phyloP scores from a whole-genome alignment of 179 eudicot species.

The Corrigiola litoralis region DNA sequence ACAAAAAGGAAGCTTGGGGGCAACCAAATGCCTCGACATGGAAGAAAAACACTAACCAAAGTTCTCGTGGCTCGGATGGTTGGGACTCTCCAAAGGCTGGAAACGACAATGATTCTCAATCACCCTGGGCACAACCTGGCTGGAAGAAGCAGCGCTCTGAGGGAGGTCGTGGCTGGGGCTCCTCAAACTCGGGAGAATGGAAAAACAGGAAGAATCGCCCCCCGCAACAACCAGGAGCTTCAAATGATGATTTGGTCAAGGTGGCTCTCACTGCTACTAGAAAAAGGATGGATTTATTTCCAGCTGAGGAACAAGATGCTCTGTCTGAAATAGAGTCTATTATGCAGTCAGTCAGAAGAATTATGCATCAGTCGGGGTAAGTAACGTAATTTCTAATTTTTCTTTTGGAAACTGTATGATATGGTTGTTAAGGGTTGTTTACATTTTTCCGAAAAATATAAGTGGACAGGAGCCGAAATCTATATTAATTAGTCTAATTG shows the following conservation, averaged over 20 bases:
- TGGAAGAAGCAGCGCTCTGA: slow-evolving; percentile 36
- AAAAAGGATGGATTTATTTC: slow-evolving; percentile 61
- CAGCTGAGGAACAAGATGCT: slow-evolving; percentile 75
- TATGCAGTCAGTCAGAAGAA: slow-evolving; percentile 60
- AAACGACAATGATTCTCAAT: no score
- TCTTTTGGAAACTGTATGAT: not conserved
- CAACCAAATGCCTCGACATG: slow-evolving; percentile 35
- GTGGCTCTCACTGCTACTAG: slow-evolving; percentile 50
- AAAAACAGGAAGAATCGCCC: slow-evolving; percentile 43
- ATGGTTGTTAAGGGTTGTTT: no score
- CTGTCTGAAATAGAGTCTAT: slow-evolving; percentile 57
- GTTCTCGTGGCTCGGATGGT: not conserved
- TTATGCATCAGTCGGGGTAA: slow-evolving; percentile 77
- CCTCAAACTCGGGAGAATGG: slow-evolving; percentile 57
- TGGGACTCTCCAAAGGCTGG: not conserved
- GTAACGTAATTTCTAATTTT: not conserved
- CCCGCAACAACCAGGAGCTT: slow-evolving; percentile 29
- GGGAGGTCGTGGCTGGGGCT: slow-evolving; percentile 61
- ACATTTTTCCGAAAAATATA: no score
- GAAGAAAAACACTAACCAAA: no score
- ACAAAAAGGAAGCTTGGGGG: slow-evolving; percentile 31
- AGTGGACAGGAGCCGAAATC: no score
- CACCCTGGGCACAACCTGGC: slow-evolving; percentile 3
- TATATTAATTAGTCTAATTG: no score
- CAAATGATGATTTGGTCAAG: slow-evolving; percentile 31